A percentile compares a stretch with the other conserved stretches of the same genome.
Evolutionary conservation across 805 yeast genomes (phyloP).

Genomic region (Candida lessepsii): DNA sequence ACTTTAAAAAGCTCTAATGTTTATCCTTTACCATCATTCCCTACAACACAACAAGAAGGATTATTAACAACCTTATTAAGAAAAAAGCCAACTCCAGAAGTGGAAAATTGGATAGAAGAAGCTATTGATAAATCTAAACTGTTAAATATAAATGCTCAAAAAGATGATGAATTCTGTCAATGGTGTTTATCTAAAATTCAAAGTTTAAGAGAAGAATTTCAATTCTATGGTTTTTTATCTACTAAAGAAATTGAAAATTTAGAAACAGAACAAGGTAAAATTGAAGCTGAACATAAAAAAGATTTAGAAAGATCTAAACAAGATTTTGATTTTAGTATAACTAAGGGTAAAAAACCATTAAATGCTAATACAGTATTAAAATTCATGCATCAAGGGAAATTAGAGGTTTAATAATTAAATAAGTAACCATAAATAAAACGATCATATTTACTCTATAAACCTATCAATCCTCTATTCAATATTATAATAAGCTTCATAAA

Average conservation of each 20-base stretch:
- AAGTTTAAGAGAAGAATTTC: constrained; percentile 52
- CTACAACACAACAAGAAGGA: constrained; percentile 80
- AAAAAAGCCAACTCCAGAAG: constrained; percentile 88
- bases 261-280: constrained; percentile 33
- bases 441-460: too few species aligned
- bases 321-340: constrained; percentile 25
- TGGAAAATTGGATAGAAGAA: constrained; percentile 74
- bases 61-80: constrained; percentile 79
- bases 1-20: constrained; percentile 66
- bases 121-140: constrained; percentile 20
- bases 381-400: constrained; percentile 39
- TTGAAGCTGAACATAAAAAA: constrained; percentile 23
- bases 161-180: constrained; percentile 57
- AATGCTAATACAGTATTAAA: constrained; percentile 36
- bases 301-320: constrained; percentile 20
- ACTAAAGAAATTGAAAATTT: constrained; percentile 42
- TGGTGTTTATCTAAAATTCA: constrained; percentile 64
- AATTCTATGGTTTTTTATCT: constrained; percentile 61
- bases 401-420: too few species aligned
- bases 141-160: constrained; percentile 18
- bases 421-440: too few species aligned
- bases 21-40: constrained; percentile 82
- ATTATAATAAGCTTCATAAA: constrained; percentile 58
- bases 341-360: constrained; percentile 26
- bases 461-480: constrained; percentile 13